Base-by-base conservation (phyloP, 139 green algal species). In the Chlorella ohadii region DNA sequence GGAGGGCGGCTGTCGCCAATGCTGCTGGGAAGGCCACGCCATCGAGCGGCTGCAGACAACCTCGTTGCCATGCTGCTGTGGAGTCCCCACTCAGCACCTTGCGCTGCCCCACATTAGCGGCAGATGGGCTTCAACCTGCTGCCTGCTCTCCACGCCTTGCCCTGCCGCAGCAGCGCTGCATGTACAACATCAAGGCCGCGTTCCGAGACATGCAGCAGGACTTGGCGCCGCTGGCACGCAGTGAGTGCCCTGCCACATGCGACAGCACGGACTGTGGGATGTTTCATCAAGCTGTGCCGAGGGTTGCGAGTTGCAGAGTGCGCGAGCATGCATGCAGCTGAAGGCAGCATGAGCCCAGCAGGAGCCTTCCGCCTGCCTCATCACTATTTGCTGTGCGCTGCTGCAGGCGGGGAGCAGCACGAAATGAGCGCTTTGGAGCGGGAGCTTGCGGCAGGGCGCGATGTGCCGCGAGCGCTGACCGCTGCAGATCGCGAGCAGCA, bases 191-290 rank as follows among this genome's bases (percentile, higher is more conserved):
- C 4, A 68, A 78, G 3, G 33, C 76, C 20, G 93, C 88, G 7
- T 93, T 95, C 34, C n/a, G 70, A 6, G 73, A 70, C 28, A 78
- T 89, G 51, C 90, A 93, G 85, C 57, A 20, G 4, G 92, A 95
- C 76, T 72, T 95, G 41, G 89, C 92, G 33, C 92, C 92, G 1
- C 55, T 93, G 63, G 41, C 67, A 11, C 25, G 23, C 33, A 63
- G 76, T 82, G 56, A 51, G 75, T 38, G 36, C 34, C 6, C 44
- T 51, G 44, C 44, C 44, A 51, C 6, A 9, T 9, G 44, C 44
- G 44, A 9, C 44, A 51, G 9, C n/a, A n/a, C n/a, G n/a, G n/a
- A n/a, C n/a, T n/a, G n/a, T n/a, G n/a, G n/a, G n/a, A n/a, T n/a
- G n/a, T n/a, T n/a, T n/a, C n/a, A n/a, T n/a, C n/a, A n/a, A n/a